Base-by-base conservation (phyloP, 805 yeast species). In the Grigorovia yakushimaensis region DNA sequence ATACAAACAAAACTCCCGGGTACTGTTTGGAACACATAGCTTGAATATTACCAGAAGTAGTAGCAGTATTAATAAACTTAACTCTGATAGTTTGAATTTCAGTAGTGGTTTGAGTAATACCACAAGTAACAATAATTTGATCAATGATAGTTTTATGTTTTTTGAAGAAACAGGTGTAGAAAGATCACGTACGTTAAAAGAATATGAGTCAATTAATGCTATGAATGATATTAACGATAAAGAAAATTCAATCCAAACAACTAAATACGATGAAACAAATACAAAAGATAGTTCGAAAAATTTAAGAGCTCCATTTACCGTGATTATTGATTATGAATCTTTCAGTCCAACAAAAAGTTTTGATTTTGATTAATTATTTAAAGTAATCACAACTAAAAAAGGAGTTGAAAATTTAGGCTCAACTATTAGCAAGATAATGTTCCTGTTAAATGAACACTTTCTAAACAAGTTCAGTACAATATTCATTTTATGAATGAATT, bases 121-220 rank as follows among this genome's bases (percentile, higher is more conserved):
- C 33, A 21, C 41, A 6, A 23, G 18, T 5, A 39, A 21, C 30
- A 7, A 3, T 30, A 15, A 27, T 35, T 11, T 18, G 27, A 20
- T 5, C 18, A n/a, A 20, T 13, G 30, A 30, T 17, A n/a, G 51
- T 1, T 59, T 59, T 46, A 37, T 49, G 10, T 48, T 59, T 21
- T 56, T 50, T 41, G 64, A 58, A 47, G 64, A 59, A 43, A 47
- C 57, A 1, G 45, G 48, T 22, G 51, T 49, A 8, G 53, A 55
- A 22, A 50, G 62, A 35, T 47, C 49, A 5, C 43, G 49, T 2
- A 43, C 46, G 18, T 38, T 57, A 13, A 49, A 52, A 40, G 41
- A 47, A 27, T 58, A 57, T 37, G 53, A 41, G 53, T 65, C 45
- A 55, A 68, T 44, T 54, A 54, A 53, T 20, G 51, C 53, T 40